Percentiles rank a stretch among this genome's conserved stretches.
Conservation (phyloP, 208 protist species). For the Balamuthia mandrillaris region DNA sequence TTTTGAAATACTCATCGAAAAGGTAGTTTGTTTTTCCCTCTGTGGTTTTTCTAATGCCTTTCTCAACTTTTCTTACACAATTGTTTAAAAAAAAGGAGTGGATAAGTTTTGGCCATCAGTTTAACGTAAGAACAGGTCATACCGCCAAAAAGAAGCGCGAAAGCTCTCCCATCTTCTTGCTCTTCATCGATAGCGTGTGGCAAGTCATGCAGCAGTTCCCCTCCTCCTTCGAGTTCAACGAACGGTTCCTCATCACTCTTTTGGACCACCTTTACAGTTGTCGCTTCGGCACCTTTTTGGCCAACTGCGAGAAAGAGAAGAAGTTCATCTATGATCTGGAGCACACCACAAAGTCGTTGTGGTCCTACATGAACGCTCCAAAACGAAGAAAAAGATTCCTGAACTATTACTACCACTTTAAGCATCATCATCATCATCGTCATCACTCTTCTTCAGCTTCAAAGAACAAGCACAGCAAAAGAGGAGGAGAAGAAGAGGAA, state of each 20-base stretch:
- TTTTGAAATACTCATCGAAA: slow-evolving; percentile 65
- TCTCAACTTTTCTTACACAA: no score
- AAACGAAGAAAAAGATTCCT: background rate
- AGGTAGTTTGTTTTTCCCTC: background rate
- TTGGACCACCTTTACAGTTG: slow-evolving; percentile 38
- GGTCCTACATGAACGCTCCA: slow-evolving; percentile 1
- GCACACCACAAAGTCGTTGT: background rate
- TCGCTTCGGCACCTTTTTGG: slow-evolving; percentile 23
- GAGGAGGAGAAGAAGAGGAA: no score
- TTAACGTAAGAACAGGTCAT: background rate
- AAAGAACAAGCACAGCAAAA: no score
- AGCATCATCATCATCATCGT: no score
- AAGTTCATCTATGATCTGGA: background rate
- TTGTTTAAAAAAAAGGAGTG: background rate
- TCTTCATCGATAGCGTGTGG: slow-evolving; percentile 66
- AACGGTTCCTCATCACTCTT: slow-evolving; percentile 50
- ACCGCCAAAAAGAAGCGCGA: background rate
- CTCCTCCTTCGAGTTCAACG: slow-evolving; percentile 63
- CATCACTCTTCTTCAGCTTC: no score
- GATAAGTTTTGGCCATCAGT: slow-evolving; percentile 21
- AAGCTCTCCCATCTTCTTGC: slow-evolving; percentile 60
- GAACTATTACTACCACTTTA: slow-evolving; percentile 5
- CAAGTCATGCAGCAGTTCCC: slow-evolving; percentile 61
- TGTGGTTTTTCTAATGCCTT: no score
- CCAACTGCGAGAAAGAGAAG: background rate